A percentile compares a stretch with the other conserved stretches of the same genome.
phyloP scores from a whole-genome alignment of 1,284 basidiomycete genomes.

The Vanrija pseudolonga region DNA sequence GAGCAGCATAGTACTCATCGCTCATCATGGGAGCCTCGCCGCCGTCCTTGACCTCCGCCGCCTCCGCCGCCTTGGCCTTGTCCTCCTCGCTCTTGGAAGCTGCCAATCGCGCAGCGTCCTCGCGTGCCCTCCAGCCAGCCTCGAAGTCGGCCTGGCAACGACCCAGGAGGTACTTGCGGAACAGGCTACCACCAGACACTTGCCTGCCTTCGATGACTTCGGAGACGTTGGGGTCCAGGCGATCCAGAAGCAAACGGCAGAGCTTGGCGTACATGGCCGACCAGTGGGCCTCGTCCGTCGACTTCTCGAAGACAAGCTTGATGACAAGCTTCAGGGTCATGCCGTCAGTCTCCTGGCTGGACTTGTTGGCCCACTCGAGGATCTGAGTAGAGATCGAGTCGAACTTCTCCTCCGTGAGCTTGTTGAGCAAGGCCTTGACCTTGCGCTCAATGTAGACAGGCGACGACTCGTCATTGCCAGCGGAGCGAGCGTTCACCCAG shows the following conservation, averaged over 20 bases:
- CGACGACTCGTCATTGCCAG: slow-evolving; percentile 59
- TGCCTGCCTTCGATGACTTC: slow-evolving; percentile 86
- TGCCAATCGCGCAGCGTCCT: slow-evolving; percentile 55
- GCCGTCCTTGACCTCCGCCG: slow-evolving; percentile 43
- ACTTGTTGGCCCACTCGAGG: slow-evolving; percentile 90
- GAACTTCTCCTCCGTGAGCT: slow-evolving; percentile 95
- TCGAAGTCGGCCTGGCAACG: slow-evolving; percentile 95
- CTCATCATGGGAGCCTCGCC: slow-evolving; percentile 66
- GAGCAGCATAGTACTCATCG: slow-evolving; percentile 93
- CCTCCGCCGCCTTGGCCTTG: slow-evolving; percentile 53
- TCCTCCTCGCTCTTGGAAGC: slow-evolving; percentile 56
- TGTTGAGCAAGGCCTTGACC: slow-evolving; percentile 91
- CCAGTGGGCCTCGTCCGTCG: slow-evolving; percentile 91
- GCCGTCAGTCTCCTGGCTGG: slow-evolving; percentile 85
- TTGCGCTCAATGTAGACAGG: slow-evolving; percentile 86
- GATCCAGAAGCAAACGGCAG: slow-evolving; percentile 90
- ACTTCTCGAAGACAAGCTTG: slow-evolving; percentile 93
- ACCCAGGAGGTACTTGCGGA: slow-evolving; percentile 85
- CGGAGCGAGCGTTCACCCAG: slow-evolving; percentile 61
- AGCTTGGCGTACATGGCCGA: slow-evolving; percentile 95
- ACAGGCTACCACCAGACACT: slow-evolving; percentile 77
- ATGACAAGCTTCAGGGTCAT: slow-evolving; percentile 93
- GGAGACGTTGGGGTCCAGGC: slow-evolving; percentile 76
- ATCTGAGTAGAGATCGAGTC: slow-evolving; percentile 91
- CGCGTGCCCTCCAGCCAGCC: slow-evolving; percentile 64